These are phyloP conservation scores for Trametes cubensis DNA, from an alignment of 768 basidiomycete species.

Conservation along the genomic window DNA sequence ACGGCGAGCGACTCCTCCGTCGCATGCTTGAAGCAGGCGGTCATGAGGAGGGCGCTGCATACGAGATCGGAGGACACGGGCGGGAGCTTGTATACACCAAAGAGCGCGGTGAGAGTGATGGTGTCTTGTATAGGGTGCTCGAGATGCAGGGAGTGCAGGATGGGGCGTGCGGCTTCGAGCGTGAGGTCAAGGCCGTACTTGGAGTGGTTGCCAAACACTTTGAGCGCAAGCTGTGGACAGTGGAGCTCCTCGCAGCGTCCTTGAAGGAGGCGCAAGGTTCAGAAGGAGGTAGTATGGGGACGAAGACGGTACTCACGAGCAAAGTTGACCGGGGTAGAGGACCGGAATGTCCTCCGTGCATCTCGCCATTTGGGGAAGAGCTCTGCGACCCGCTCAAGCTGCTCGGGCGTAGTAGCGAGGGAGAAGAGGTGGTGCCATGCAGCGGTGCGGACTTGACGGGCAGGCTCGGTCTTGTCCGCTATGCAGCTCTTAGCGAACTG, in stretches of 20 bases:
- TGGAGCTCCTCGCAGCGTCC: slow-evolving; percentile 64
- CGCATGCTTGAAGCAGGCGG: slow-evolving; percentile 54
- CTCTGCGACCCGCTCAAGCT: slow-evolving; percentile 50
- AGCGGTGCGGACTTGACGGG: slow-evolving; percentile 45
- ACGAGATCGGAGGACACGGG: slow-evolving; percentile 57
- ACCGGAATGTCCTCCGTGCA: slow-evolving; percentile 40
- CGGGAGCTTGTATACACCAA: slow-evolving; percentile 55
- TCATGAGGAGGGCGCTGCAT: slow-evolving; percentile 57
- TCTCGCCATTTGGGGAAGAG: slow-evolving; percentile 56
- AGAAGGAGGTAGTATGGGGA: slow-evolving; percentile 1
- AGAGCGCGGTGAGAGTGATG: slow-evolving; percentile 56
- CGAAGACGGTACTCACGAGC: slow-evolving; percentile 48
- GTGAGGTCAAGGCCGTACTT: slow-evolving; percentile 62
- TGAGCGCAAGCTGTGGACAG: slow-evolving; percentile 58
- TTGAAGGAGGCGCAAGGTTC: slow-evolving; percentile 29
- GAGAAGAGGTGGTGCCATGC: slow-evolving; percentile 55
- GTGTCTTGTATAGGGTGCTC: slow-evolving; percentile 49
- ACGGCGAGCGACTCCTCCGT: slow-evolving; percentile 40
- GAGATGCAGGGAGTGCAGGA: slow-evolving; percentile 58
- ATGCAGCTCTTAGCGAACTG: slow-evolving; percentile 43
- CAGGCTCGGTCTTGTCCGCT: slow-evolving; percentile 37
- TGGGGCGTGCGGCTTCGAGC: slow-evolving; percentile 52
- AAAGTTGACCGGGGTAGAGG: slow-evolving; percentile 49
- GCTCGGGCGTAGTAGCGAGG: slow-evolving; percentile 51
- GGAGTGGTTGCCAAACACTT: slow-evolving; percentile 62